A percentile compares a stretch with the other conserved stretches of the same genome.
phyloP scores from a whole-genome alignment of 83 land plant genomes.

The Larix sibirica region DNA sequence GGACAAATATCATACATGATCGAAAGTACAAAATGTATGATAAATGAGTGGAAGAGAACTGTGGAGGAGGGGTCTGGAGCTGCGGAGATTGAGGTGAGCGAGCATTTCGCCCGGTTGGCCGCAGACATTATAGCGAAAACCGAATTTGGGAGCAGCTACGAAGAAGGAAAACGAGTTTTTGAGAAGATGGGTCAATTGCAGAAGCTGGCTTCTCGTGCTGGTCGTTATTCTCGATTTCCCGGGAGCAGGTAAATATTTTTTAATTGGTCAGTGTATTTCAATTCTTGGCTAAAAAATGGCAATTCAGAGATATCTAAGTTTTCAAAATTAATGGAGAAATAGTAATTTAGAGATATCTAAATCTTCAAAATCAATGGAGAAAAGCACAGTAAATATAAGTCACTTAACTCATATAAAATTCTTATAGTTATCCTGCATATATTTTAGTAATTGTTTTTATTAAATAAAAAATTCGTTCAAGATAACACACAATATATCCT shows the following conservation, averaged over 20 bases:
- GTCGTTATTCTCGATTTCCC: constrained; percentile 60
- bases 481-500: too few species aligned
- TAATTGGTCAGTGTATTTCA: too few species aligned
- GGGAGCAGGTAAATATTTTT: constrained; percentile 54
- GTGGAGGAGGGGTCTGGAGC: constrained; percentile 12
- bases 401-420: too few species aligned
- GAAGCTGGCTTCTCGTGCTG: constrained; percentile 49
- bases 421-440: too few species aligned
- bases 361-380: too few species aligned
- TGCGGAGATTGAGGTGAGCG: constrained; percentile 64
- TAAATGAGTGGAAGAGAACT: constrained; percentile 32
- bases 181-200: constrained; percentile 51
- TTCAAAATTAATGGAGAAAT: too few species aligned
- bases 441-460: too few species aligned
- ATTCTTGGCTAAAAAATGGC: too few species aligned
- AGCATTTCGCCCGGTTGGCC: constrained; percentile 43
- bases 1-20: constrained; percentile 64
- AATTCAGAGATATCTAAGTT: too few species aligned
- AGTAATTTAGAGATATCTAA: too few species aligned
- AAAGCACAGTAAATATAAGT: too few species aligned
- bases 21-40: constrained; percentile 53
- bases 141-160: constrained; percentile 66
- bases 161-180: constrained; percentile 75
- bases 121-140: constrained; percentile 71
- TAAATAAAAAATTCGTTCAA: too few species aligned